Conservation (phyloP, 768 basidiomycete genomes). For the Auricularia heimuer region DNA sequence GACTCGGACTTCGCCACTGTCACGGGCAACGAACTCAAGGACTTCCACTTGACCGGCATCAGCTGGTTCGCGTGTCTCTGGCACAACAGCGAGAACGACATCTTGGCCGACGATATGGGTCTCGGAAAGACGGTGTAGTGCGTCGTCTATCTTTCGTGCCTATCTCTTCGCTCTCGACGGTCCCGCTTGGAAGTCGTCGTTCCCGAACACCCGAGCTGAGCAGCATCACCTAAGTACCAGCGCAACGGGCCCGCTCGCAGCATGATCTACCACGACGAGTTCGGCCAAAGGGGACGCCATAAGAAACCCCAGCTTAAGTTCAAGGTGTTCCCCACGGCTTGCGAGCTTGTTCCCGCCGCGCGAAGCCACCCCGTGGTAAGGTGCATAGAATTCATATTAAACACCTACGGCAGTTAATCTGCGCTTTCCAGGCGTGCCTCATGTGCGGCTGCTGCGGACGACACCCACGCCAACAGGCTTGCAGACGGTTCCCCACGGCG, state of each 20-base stretch:
- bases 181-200: constrained; percentile 98
- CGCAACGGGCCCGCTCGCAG: constrained; percentile 81
- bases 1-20: constrained; percentile 76
- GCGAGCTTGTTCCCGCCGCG: constrained; percentile 77
- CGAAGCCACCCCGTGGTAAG: constrained; percentile 86
- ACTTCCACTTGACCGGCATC: constrained; percentile 94
- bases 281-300: constrained; percentile 66
- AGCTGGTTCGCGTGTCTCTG: constrained; percentile 99
- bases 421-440: no score
- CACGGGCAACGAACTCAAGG: constrained; percentile 84
- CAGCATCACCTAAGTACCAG: constrained; percentile 80
- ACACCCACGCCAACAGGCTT: no score
- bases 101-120: constrained; percentile 99
- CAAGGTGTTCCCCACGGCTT: constrained; percentile 95
- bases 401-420: no score
- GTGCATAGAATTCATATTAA: constrained; percentile 29
- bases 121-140: constrained; percentile 99
- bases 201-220: constrained; percentile 88
- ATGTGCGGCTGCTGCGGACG: no score
- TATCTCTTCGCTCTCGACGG: constrained; percentile 94
- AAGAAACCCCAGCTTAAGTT: constrained; percentile 61
- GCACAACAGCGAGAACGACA: constrained; percentile 91
- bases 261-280: constrained; percentile 87
- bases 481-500: no score
- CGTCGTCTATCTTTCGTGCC: constrained; percentile 86